phyloP scores from a whole-genome alignment of 306 rosid genomes.

The Crataegus laevigata region DNA sequence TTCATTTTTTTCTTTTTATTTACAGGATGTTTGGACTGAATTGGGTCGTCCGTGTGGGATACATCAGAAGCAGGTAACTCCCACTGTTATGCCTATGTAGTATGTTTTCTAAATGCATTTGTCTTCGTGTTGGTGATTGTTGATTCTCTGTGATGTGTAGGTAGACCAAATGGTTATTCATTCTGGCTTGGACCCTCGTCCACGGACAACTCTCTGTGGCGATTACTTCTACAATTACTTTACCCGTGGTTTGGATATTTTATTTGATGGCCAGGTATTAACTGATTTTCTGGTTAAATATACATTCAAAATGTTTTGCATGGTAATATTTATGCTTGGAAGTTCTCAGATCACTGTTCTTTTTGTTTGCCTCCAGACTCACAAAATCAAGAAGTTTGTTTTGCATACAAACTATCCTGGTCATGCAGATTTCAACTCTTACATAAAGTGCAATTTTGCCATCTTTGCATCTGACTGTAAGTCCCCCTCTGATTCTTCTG shows the following conservation, averaged over 20 bases:
- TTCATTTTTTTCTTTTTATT: constrained; percentile 3
- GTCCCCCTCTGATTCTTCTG: constrained; percentile 9
- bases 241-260: constrained; percentile 90
- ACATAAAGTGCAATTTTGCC: constrained; percentile 91
- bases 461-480: constrained; percentile 60
- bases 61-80: constrained; percentile 87
- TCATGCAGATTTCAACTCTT: constrained; percentile 94
- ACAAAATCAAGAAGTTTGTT: constrained; percentile 95
- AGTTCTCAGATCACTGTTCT: constrained; percentile 10
- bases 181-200: constrained; percentile 85
- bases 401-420: constrained; percentile 94
- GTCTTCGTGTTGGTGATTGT: background rate
- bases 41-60: constrained; percentile 96
- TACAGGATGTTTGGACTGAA: constrained; percentile 96
- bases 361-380: constrained; percentile 61
- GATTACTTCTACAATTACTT: constrained; percentile 96
- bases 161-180: constrained; percentile 99
- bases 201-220: constrained; percentile 86
- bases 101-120: background rate
- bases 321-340: background rate
- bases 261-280: constrained; percentile 91
- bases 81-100: background rate
- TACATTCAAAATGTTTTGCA: background rate
- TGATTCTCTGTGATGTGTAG: constrained; percentile 28
- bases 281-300: constrained; percentile 8